Evolutionary conservation across 352 stramenopile species (phyloP), one percentile per base, ranked within the genome.

Genomic region (Globisporangium nagaii): DNA sequence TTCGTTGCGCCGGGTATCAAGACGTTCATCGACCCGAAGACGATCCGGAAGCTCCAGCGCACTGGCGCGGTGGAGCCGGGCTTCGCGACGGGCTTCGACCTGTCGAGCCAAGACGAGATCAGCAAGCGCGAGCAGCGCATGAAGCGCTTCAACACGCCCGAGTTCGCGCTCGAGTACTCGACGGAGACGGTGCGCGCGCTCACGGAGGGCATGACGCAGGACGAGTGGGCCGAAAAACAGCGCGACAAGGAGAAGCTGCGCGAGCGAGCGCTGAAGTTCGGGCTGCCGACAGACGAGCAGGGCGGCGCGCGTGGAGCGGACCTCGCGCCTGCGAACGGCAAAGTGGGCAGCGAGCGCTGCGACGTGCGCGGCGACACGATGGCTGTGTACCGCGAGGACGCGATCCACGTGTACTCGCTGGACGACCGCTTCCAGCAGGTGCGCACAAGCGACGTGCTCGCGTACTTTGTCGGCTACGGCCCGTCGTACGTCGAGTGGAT

Each of bases 401-500:
- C 80, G 22, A 63, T 94, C 44, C 84, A 92, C 66, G 66, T 92
- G 69, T 94, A 94, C 57, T 88, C 78, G 36, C 69, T 91, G 10
- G 84, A 92, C 53, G 73, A 88, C 2, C 71, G 73, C 19, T 92
- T 92, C 45, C 84, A 89, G 53, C 73, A 85, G 49, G 82, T 94
- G 19, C 79, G 84, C 37, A 92, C 81, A 42, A 88, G 66, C 51
- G 84, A 94, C 51, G 63, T 94, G 17, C 66, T 92, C 57, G 73
- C 62, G 36, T 94, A 92, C 46, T 94, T 94, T 53, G 57, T 66
- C 1, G 84, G 79, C 7, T 94, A 90, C 52, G 79, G 81, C 0
- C 84, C 84, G 13, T 88, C 80, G 20, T 94, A 94, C 65, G 79
- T 94, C 39, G 84, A 94, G 56, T 94, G 84, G 84, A 72, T 92